These are phyloP conservation scores for Backusella australiensis DNA, from an alignment of 192 early-diverging fungal genomes.

Conservation along the genomic window DNA sequence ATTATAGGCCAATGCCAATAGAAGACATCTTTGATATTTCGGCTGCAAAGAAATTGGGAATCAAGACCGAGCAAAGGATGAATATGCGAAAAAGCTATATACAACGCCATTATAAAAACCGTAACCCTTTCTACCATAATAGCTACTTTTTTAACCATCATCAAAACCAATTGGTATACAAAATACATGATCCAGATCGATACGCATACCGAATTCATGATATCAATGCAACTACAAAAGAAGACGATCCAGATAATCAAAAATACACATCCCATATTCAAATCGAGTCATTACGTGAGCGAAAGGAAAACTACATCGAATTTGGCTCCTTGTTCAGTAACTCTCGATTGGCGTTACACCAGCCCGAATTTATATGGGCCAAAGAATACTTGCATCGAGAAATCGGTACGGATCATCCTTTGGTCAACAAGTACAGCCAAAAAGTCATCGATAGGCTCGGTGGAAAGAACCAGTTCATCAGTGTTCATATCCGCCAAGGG, in stretches of 20 bases:
- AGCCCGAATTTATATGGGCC: constrained; percentile 4
- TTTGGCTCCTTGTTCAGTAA: constrained; percentile 44
- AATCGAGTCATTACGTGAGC: constrained; percentile 25
- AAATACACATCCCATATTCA: constrained; percentile 19
- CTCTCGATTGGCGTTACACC: constrained; percentile 29
- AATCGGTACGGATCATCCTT: constrained; percentile 22
- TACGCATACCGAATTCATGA: constrained; percentile 12
- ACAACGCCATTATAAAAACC: constrained; percentile 13
- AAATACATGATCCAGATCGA: constrained; percentile 16
- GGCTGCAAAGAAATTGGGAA: not conserved
- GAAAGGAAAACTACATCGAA: constrained; percentile 36
- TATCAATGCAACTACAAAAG: not conserved
- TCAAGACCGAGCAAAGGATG: constrained; percentile 20
- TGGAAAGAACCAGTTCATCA: constrained; percentile 32
- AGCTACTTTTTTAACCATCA: not conserved
- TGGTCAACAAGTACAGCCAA: constrained; percentile 23
- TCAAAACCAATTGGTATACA: not conserved
- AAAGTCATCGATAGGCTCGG: constrained; percentile 20
- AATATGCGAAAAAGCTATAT: constrained; percentile 36
- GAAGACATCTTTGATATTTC: constrained; percentile 23
- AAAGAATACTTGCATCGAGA: constrained; percentile 19
- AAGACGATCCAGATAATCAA: not conserved
- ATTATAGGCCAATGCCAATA: constrained; percentile 19
- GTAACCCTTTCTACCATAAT: constrained; percentile 12
- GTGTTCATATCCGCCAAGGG: constrained; percentile 40